Evolutionary conservation across 106 monocot species (phyloP).

Genomic region (Triglochin maritima): DNA sequence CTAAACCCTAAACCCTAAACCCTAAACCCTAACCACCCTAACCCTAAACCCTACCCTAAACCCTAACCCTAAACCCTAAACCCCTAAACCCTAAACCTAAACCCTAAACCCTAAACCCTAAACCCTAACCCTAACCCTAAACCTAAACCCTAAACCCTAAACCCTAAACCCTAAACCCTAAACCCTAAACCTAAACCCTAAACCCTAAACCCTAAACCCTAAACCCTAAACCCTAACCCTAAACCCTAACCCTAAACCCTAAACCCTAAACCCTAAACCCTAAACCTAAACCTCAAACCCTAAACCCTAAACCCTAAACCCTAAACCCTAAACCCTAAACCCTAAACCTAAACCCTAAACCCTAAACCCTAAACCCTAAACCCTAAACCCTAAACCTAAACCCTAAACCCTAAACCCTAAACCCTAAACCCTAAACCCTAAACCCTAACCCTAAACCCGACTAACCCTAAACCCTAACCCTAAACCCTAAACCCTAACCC

Average conservation of each 20-base stretch:
- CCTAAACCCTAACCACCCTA: constrained; percentile 1
- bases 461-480: constrained; percentile 3
- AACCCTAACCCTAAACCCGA: constrained; percentile 4
- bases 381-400: not conserved
- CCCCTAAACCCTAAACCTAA: not conserved
- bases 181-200: not conserved
- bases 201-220: not conserved
- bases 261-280: constrained; percentile 1
- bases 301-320: constrained; percentile 1
- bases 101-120: constrained; percentile 1
- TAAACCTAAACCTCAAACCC: not conserved
- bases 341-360: constrained; percentile 1
- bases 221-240: constrained; percentile 3
- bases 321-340: constrained; percentile 1
- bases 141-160: constrained; percentile 3
- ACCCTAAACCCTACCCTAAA: not conserved
- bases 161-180: not conserved
- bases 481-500: constrained; percentile 8
- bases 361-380: not conserved
- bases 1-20: not conserved
- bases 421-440: constrained; percentile 2
- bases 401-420: constrained; percentile 4
- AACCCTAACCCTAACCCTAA: not conserved
- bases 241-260: constrained; percentile 1
- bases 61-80: not conserved